Evolutionary conservation across 2,329 filamentous ascomycete species (phyloP), one percentile per base, ranked within the genome.

Genomic region (Penicillium digitatum): DNA sequence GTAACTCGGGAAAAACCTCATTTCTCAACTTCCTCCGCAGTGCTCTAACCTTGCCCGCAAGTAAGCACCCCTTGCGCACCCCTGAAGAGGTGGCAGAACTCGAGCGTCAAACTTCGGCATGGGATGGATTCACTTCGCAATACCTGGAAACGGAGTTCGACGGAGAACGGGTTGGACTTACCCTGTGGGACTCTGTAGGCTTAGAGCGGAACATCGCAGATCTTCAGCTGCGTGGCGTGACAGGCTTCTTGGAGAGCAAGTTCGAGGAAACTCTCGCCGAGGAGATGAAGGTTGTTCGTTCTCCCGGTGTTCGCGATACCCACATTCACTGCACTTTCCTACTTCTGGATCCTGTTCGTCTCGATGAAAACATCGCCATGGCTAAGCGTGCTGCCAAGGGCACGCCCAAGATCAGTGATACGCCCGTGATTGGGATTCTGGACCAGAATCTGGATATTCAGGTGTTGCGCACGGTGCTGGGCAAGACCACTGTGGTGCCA

Each of bases 191-290:
- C 72, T 97, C 94, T 0, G 87, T 94, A 67, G 94, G 94, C 1
- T 77, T 99, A 52, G 93, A 99, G 75, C 95, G 93, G 81, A 94
- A 90, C 66, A 84, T 97, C 34, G 91, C 96, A 48, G 94, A 97
- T 72, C 83, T 97, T 62, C 94, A 99, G 74, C 80, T 99, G 62
- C 86, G 92, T 58, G 90, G 95, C 71, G 92, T 97, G 79, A 87
- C 88, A 32, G 82, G 87, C 9, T 99, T 99, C 76, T 79, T 99
- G 56, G 94, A 99, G 79, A 93, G 88, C 79, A 97, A 97, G 74
- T 99, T 99, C 65, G 93, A 99, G 72, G 94, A 99, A 69, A 97
- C 94, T 0, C 95, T 99, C 71, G 85, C 85, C 46, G 94, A 99
- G 76, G 94, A 99, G 78, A 95, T 95, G 82, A 97, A 96, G 79